Evolutionary conservation across 306 rosid species (phyloP).

Genomic region (Castanea sativa): DNA sequence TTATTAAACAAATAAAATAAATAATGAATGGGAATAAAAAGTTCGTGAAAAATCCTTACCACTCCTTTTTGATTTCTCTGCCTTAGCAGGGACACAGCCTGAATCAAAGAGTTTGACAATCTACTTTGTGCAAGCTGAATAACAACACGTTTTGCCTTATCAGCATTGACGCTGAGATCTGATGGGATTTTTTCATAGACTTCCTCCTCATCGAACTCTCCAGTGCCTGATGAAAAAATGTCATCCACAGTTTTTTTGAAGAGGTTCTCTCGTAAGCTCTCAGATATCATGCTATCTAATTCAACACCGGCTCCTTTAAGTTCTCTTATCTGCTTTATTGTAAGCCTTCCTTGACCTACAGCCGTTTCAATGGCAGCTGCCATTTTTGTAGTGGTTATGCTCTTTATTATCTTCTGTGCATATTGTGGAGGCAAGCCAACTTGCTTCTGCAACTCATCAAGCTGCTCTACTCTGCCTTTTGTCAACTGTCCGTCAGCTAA

Average conservation of each 20-base stretch:
- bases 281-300: slow-evolving; percentile 86
- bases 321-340: slow-evolving; percentile 87
- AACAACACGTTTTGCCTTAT: slow-evolving; percentile 68
- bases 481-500: slow-evolving; percentile 96
- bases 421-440: slow-evolving; percentile 83
- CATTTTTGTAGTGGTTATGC: slow-evolving; percentile 90
- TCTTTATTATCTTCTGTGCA: slow-evolving; percentile 94
- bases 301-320: slow-evolving; percentile 85
- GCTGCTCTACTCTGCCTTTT: slow-evolving; percentile 85
- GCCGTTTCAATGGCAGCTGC: slow-evolving; percentile 93
- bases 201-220: slow-evolving; percentile 93
- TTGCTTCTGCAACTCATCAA: slow-evolving; percentile 72
- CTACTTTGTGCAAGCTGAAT: slow-evolving; percentile 72
- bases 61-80: slow-evolving; percentile 80
- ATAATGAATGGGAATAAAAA: neutral
- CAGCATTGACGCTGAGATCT: slow-evolving; percentile 80
- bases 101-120: slow-evolving; percentile 79
- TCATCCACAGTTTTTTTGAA: slow-evolving; percentile 91
- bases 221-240: slow-evolving; percentile 95
- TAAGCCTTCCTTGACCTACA: slow-evolving; percentile 85
- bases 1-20: neutral
- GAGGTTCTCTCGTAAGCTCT: slow-evolving; percentile 74
- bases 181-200: slow-evolving; percentile 80
- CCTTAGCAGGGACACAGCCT: slow-evolving; percentile 84
- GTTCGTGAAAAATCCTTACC: slow-evolving; percentile 38